Evolutionary conservation across 2,329 filamentous ascomycete genomes (phyloP).

Genomic region (Albifimbria verrucaria): DNA sequence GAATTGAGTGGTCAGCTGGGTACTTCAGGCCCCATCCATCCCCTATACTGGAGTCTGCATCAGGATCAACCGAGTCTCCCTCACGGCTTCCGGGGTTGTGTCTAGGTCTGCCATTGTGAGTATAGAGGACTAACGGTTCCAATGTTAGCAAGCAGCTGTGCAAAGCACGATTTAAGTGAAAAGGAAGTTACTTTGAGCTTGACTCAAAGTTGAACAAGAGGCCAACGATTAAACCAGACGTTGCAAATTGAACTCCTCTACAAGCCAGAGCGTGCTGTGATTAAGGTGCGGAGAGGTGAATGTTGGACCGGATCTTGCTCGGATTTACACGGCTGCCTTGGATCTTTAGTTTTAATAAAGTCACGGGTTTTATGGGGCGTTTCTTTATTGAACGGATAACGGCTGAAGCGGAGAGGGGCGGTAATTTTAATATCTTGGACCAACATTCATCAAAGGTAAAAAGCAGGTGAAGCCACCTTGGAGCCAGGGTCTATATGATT

Average conservation of each 20-base stretch:
- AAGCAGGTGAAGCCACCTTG: no score
- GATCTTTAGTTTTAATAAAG: not conserved
- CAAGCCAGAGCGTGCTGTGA: not conserved
- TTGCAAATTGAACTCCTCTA: not conserved
- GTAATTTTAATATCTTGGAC: no score
- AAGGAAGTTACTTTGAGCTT: not conserved
- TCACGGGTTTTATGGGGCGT: not conserved
- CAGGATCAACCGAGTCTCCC: slow-evolving; percentile 5
- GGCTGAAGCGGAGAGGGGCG: not conserved
- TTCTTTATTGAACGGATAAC: not conserved
- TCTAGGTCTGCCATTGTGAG: not conserved
- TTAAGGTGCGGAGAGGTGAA: not conserved
- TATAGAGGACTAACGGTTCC: no score
- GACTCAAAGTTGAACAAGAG: no score
- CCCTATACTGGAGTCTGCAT: slow-evolving; percentile 3
- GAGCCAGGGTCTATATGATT: no score
- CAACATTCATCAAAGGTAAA: no score
- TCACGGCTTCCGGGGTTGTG: not conserved
- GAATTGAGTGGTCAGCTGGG: not conserved
- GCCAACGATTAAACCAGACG: not conserved
- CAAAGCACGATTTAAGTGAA: no score
- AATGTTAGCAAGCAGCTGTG: no score
- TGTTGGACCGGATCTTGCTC: not conserved
- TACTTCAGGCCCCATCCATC: not conserved
- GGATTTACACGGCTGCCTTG: not conserved